Evolutionary conservation across 139 green algal genomes (phyloP).

Genomic region (Chlorella ohadii): DNA sequence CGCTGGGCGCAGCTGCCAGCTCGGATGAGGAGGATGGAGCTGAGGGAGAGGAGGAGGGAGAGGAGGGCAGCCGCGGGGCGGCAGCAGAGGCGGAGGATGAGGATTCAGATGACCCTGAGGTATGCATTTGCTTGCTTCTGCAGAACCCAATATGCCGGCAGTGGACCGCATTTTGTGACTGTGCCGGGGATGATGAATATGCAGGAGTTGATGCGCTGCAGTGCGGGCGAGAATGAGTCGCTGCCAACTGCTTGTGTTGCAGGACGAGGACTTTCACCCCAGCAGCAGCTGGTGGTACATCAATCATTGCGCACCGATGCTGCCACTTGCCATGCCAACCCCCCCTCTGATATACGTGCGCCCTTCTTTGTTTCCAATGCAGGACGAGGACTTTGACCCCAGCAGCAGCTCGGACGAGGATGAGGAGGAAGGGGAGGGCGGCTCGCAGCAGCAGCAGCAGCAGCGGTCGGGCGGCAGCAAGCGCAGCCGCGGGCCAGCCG

Average conservation of each 20-base stretch:
- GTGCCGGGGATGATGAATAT: no score
- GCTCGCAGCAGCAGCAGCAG: not conserved
- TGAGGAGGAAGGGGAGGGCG: slow-evolving; percentile 14
- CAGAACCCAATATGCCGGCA: no score
- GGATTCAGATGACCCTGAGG: slow-evolving; percentile 38
- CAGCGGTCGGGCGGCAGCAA: not conserved
- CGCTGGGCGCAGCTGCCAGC: slow-evolving; percentile 21
- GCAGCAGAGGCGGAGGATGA: not conserved
- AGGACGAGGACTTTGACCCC: slow-evolving; percentile 49
- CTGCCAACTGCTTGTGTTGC: not conserved
- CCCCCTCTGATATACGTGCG: no score
- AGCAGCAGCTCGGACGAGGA: slow-evolving; percentile 34
- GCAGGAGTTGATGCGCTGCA: no score
- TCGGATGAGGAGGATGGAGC: slow-evolving; percentile 31
- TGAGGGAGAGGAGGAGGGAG: not conserved
- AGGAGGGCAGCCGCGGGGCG: not conserved
- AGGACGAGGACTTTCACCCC: slow-evolving; percentile 49
- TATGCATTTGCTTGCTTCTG: not conserved
- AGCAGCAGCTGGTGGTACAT: slow-evolving; percentile 29
- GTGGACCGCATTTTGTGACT: no score
- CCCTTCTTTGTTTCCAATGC: no score
- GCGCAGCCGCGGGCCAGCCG: not conserved
- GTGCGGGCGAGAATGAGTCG: not conserved
- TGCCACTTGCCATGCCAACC: no score
- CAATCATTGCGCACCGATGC: no score